Conservation (phyloP, 2,329 filamentous ascomycete species). For the Ophiostoma sp. region DNA sequence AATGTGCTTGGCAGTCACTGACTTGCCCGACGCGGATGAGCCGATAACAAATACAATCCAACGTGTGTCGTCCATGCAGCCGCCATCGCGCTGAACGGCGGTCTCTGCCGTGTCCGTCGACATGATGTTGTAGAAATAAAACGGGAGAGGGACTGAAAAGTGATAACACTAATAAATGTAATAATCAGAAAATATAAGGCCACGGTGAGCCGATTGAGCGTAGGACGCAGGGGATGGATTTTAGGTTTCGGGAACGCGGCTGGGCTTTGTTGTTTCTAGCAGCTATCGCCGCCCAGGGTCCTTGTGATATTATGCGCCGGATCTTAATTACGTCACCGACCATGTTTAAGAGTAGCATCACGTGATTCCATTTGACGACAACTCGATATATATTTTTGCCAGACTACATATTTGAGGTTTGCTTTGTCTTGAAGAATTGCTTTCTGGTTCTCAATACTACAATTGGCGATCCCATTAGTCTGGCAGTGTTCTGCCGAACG, state of each 20-base stretch:
- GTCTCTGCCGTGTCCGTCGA: not conserved
- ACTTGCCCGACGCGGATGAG: conserved; percentile 57
- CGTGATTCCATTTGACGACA: not conserved
- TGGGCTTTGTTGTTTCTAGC: too few species aligned
- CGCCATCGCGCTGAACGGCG: conserved; percentile 13
- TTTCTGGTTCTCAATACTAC: not conserved
- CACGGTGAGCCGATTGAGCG: too few species aligned
- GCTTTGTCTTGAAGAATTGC: too few species aligned
- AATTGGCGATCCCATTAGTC: not conserved
- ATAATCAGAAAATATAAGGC: not conserved
- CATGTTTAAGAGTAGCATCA: not conserved
- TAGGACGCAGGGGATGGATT: not conserved
- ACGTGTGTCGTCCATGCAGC: conserved; percentile 19
- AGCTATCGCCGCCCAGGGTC: too few species aligned
- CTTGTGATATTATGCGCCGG: too few species aligned
- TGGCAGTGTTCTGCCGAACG: not conserved
- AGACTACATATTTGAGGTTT: too few species aligned
- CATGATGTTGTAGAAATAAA: conserved; percentile 1
- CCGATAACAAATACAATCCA: conserved; percentile 59
- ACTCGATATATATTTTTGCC: not conserved
- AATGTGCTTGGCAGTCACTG: conserved; percentile 50
- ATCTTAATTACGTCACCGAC: too few species aligned
- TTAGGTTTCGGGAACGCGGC: not conserved
- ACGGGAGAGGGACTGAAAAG: not conserved
- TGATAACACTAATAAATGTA: not conserved